These are phyloP conservation scores for Peribolospora baueri DNA, from an alignment of 768 basidiomycete species.

Conservation along the genomic window DNA sequence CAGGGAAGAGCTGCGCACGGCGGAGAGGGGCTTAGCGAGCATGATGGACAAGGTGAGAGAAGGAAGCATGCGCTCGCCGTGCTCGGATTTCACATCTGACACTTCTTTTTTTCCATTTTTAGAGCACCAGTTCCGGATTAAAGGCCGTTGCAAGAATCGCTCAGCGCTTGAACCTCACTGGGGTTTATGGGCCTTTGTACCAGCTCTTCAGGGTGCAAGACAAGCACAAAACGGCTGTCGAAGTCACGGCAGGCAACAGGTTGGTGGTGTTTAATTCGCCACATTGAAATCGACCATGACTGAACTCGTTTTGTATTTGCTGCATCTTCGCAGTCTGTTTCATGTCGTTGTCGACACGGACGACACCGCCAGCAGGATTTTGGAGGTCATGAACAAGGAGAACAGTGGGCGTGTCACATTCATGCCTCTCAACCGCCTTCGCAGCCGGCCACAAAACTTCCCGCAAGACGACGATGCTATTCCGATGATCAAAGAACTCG, in stretches of 20 bases:
- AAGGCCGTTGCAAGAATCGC: constrained; percentile 65
- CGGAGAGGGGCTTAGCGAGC: constrained; percentile 50
- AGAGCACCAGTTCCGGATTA: constrained; percentile 81
- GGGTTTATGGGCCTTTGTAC: constrained; percentile 85
- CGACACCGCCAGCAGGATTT: constrained; percentile 67
- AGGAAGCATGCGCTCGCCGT: background rate
- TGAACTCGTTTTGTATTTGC: background rate
- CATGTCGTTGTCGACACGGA: constrained; percentile 97
- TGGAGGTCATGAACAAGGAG: constrained; percentile 80
- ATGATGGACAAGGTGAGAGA: constrained; percentile 87
- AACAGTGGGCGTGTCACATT: constrained; percentile 88
- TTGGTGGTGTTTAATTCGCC: constrained; percentile 16
- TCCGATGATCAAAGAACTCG: constrained; percentile 49
- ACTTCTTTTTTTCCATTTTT: background rate
- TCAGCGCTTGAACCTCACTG: constrained; percentile 43
- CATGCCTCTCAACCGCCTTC: constrained; percentile 89
- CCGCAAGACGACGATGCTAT: constrained; percentile 21
- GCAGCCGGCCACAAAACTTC: constrained; percentile 44
- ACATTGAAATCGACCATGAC: background rate
- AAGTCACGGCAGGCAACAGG: constrained; percentile 91
- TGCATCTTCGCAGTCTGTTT: constrained; percentile 39
- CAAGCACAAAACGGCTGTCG: constrained; percentile 75
- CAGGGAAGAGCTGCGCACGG: constrained; percentile 49
- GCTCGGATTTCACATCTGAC: background rate
- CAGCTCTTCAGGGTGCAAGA: constrained; percentile 78